Percentiles rank a stretch among this genome's conserved stretches.
Evolutionary conservation across 805 yeast species (phyloP).

Genomic region (Ogataea angusta): DNA sequence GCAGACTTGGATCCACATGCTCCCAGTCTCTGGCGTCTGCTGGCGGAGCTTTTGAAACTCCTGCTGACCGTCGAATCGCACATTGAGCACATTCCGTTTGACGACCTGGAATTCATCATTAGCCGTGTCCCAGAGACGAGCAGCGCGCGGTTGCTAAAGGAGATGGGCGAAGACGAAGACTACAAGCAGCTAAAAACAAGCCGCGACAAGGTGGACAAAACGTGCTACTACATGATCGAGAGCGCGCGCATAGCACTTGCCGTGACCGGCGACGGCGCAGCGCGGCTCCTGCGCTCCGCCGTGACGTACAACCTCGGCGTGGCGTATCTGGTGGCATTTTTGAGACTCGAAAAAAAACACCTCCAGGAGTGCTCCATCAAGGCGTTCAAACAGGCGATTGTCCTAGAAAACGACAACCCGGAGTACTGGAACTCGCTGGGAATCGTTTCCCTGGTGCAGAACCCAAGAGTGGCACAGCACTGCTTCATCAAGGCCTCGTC

Average conservation of each 20-base stretch:
- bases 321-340: conserved; percentile 49
- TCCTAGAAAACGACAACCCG: conserved; percentile 64
- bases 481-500: conserved; percentile 82
- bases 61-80: conserved; percentile 55
- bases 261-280: conserved; percentile 33
- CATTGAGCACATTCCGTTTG: conserved; percentile 47
- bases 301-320: conserved; percentile 69
- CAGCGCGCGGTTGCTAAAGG: conserved; percentile 3
- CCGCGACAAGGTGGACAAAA: conserved; percentile 26
- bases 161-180: conserved; percentile 2
- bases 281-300: conserved; percentile 53
- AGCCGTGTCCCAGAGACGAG: conserved; percentile 16
- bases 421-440: conserved; percentile 85
- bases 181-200: conserved; percentile 19
- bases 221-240: conserved; percentile 38
- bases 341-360: conserved; percentile 17
- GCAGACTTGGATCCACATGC: conserved; percentile 32
- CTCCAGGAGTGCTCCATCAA: conserved; percentile 52
- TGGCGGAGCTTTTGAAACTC: conserved; percentile 55
- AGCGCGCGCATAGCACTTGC: conserved; percentile 45
- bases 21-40: conserved; percentile 62
- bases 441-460: conserved; percentile 59
- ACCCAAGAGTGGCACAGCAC: conserved; percentile 82
- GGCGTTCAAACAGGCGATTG: conserved; percentile 63
- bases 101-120: conserved; percentile 30